Base-by-base conservation (phyloP, 306 rosid genomes). In the Prunus davidiana region DNA sequence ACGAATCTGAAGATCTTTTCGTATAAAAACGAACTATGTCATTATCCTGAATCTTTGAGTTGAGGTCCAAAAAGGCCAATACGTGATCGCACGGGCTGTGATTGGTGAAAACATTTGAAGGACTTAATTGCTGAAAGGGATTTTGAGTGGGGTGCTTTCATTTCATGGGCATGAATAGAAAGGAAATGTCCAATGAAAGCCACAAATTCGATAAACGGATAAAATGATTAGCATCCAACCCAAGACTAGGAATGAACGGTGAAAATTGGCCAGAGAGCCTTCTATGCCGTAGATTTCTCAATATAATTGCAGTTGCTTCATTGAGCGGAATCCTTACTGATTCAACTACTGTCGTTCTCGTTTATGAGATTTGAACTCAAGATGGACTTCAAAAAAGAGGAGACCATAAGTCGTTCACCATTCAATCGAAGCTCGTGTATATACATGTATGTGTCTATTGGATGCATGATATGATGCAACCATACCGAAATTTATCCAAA, bases 41-140 rank as follows among this genome's bases (percentile, higher is more conserved):
- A 6, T 13, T 2, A 27, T 62, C 43, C 11, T 28, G 67, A 62
- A 28, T 62, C 43, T 62, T 62, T 62, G 43, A 14, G 41, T 27
- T 61, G 66, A 14, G 66, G 43, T 61, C 41, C 43, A 61, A 61
- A 27, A 27, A 6, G 66, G 38, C 41, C 66, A 58, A 9, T n/a
- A 58, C 24, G 32, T 4, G 19, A 61, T 27, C 43, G 43, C 38
- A 62, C 9, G 20, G 43, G 41, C 15, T 62, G 41, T 62, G 64
- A 60, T 25, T 60, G 14, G 34, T 25, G 43, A 62, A 58, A 58
- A 6, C 19, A 12, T 56, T 20, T 10, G 32, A 12, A 58, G 64
- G 32, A 22, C 64, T 24, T 12, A 22, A 62, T 15, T 62, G 67
- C 67, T 62, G 82, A 74, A 62, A 69, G 54, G 12, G 80, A 78